These are phyloP conservation scores for Platanthera zijinensis DNA, from an alignment of 106 monocot species.

Conservation along the genomic window DNA sequence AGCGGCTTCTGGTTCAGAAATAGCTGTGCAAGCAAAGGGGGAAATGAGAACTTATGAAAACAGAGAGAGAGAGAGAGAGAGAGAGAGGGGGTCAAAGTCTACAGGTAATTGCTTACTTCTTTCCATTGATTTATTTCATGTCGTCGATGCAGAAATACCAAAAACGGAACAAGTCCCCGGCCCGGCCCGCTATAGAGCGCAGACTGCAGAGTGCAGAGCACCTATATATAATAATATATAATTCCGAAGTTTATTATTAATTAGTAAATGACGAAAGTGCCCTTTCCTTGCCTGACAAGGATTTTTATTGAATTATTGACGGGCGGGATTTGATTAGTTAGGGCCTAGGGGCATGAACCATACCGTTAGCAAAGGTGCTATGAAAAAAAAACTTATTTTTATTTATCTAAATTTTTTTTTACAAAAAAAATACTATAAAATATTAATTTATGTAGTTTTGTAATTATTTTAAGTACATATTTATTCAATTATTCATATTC, in stretches of 20 bases:
- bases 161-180: not conserved
- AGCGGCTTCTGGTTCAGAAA: not conserved
- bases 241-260: not conserved
- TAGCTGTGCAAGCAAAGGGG: not conserved
- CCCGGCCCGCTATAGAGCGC: no score
- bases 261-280: not conserved
- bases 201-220: no score
- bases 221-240: not conserved
- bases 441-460: no score
- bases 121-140: not conserved
- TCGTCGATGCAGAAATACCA: not conserved
- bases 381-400: no score
- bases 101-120: constrained; percentile 4
- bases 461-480: no score
- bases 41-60: not conserved
- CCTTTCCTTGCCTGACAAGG: not conserved
- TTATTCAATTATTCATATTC: no score
- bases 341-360: no score
- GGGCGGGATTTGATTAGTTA: no score
- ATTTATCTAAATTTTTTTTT: no score
- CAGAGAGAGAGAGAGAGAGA: not conserved
- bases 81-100: constrained; percentile 3
- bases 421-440: no score
- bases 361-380: no score
- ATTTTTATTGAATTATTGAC: no score